Evolutionary conservation across 2,329 filamentous ascomycete species (phyloP).

Genomic region (Tothia fuscella): DNA sequence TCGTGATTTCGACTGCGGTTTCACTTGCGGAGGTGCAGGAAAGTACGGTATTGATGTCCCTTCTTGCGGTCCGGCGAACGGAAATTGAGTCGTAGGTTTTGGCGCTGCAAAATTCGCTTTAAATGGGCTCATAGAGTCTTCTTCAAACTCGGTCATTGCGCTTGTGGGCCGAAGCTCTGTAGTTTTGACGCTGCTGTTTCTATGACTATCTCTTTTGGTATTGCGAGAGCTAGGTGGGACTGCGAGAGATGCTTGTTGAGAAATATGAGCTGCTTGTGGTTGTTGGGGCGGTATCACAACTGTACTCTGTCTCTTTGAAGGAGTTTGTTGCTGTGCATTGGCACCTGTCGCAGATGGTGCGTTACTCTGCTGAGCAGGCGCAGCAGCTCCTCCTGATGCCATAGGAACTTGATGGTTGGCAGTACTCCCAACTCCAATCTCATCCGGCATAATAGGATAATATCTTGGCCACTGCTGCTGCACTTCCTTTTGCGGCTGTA

Average conservation of each 20-base stretch:
- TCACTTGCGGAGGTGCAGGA: neutral
- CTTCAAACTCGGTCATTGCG: neutral
- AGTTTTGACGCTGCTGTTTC: too few species aligned
- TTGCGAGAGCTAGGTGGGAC: neutral
- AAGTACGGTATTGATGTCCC: too few species aligned
- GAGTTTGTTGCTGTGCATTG: neutral
- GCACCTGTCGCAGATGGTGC: neutral
- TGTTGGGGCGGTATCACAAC: neutral
- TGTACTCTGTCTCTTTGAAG: neutral
- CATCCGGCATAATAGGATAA: constrained; percentile 7
- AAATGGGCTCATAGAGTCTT: too few species aligned
- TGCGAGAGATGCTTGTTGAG: neutral
- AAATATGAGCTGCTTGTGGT: neutral
- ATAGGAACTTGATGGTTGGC: neutral
- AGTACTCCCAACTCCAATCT: neutral
- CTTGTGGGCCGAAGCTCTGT: too few species aligned
- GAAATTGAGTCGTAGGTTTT: too few species aligned
- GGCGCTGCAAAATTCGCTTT: too few species aligned
- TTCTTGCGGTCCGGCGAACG: too few species aligned
- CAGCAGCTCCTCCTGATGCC: neutral
- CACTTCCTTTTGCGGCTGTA: neutral
- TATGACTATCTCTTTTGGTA: neutral
- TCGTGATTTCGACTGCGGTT: neutral
- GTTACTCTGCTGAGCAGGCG: neutral
- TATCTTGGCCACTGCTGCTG: constrained; percentile 3